phyloP scores from a whole-genome alignment of 306 rosid species.

The Trichosanthes truncata region DNA sequence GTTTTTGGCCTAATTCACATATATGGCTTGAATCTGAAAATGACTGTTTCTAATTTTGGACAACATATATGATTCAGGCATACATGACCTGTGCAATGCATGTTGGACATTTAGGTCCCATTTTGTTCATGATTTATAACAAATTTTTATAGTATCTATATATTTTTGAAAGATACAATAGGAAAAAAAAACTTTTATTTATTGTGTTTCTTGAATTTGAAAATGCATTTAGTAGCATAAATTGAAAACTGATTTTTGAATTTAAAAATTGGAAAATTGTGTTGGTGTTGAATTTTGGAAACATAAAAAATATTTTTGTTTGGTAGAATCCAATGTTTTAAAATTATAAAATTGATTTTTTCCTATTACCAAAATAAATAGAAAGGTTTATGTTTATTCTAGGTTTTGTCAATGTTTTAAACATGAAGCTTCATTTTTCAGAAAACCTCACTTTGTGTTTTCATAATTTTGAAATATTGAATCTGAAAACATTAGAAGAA shows the following conservation, averaged over 20 bases:
- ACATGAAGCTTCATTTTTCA: not conserved
- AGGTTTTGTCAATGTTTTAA: not conserved
- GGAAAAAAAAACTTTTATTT: not conserved
- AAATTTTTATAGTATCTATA: not conserved
- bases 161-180: not conserved
- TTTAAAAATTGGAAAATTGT: not conserved
- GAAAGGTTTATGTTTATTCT: not conserved
- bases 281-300: not conserved
- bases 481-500: not conserved
- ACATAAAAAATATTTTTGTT: not conserved
- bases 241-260: not conserved
- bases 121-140: not conserved
- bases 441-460: not conserved
- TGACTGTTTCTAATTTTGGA: not conserved
- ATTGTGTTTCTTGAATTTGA: not conserved
- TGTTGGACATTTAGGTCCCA: not conserved
- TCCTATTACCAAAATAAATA: not conserved
- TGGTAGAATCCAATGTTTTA: not conserved
- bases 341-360: not conserved
- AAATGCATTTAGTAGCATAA: not conserved
- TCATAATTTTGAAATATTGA: not conserved
- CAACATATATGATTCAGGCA: not conserved
- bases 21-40: not conserved
- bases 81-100: not conserved
- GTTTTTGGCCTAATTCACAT: not conserved